Percentiles rank a stretch among this genome's conserved stretches.
These are phyloP conservation scores for Phytophthora colocasiae DNA, from an alignment of 352 stramenopile species.

Conservation along the genomic window DNA sequence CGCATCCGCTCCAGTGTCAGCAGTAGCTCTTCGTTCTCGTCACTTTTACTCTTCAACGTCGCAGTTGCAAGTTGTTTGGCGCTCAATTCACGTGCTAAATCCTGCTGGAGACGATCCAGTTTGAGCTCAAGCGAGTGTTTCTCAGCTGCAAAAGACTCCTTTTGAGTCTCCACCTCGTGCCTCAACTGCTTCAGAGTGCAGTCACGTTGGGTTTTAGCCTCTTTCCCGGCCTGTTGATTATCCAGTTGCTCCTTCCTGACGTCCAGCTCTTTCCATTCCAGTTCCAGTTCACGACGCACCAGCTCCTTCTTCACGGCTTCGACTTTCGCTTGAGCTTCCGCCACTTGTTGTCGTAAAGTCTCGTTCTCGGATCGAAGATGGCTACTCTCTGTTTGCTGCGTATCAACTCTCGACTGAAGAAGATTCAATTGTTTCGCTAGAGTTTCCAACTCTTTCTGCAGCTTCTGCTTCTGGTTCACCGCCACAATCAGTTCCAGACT, in stretches of 20 bases:
- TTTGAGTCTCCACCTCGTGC: slow-evolving; percentile 25
- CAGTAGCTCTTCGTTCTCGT: slow-evolving; percentile 58
- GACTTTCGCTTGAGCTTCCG: slow-evolving; percentile 30
- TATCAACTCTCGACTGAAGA: slow-evolving; percentile 23
- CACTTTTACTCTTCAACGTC: slow-evolving; percentile 42
- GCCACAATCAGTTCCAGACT: slow-evolving; percentile 72
- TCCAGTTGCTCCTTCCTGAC: slow-evolving; percentile 44
- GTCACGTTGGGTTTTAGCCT: slow-evolving; percentile 36
- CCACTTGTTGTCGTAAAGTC: slow-evolving; percentile 18
- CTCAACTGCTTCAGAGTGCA: slow-evolving; percentile 12
- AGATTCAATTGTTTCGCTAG: slow-evolving; percentile 31
- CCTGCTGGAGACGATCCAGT: slow-evolving; percentile 33
- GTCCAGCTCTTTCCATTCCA: slow-evolving; percentile 50
- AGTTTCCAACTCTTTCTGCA: slow-evolving; percentile 41
- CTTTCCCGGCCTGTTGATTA: slow-evolving; percentile 42
- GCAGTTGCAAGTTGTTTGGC: slow-evolving; percentile 39
- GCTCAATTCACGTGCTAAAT: slow-evolving; percentile 23
- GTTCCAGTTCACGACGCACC: slow-evolving; percentile 50
- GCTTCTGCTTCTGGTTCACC: slow-evolving; percentile 72
- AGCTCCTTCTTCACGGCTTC: slow-evolving; percentile 52
- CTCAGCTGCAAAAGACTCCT: slow-evolving; percentile 16
- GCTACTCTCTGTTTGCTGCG: slow-evolving; percentile 12
- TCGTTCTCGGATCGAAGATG: slow-evolving; percentile 32
- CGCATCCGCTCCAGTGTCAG: slow-evolving; percentile 46
- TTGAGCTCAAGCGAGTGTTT: slow-evolving; percentile 31